Evolutionary conservation across 2,329 filamentous ascomycete genomes (phyloP), one percentile per base, ranked within the genome.

Genomic region (Berkeleyomyces basicola): DNA sequence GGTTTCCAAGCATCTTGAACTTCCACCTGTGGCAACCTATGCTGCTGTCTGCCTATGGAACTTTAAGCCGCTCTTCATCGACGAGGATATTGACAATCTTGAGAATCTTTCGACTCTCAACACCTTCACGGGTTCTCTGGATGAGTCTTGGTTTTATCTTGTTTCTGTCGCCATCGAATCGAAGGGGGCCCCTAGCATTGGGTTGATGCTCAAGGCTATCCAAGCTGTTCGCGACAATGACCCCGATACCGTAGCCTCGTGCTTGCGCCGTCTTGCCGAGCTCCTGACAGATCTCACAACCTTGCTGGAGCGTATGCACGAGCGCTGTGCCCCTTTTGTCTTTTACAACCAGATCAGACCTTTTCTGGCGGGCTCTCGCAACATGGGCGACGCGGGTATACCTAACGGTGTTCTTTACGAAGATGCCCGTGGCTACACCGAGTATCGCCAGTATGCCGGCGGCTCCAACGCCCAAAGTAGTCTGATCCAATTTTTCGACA

Each of bases 61-160:
- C 75, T 97, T 90, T 79, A 92, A 91, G 73, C 89, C 91, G 0
- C 81, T 97, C 62, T 96, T 97, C 70, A 76, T 84, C 65, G 83
- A 89, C 66, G 91, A 96, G 72, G 81, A 82, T 43, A 83, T 93
- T 63, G 89, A 95, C 70, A 83, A 84, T 66, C 79, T 97, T 55
- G 86, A 93, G 70, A 97, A 99, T 69, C 80, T 99, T 63, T 85
- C 89, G 47, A 93, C 89, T 1, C 79, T 97, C 65, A 83, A 85
- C 69, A 96, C 93, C 14, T 95, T 96, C 70, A 97, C 93, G 14
- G 93, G 93, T 59, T 91, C 90, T 6, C 78, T 95, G 62, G 93
- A 99, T 71, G 93, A 99, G 75, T 96, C 93, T 66, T 99, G 93
- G 93, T 99, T 99, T 72, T 99, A 97, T 72, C 79, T 99, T 10